phyloP scores from a whole-genome alignment of 352 stramenopile genomes.

The Globisporangium nodosum region DNA sequence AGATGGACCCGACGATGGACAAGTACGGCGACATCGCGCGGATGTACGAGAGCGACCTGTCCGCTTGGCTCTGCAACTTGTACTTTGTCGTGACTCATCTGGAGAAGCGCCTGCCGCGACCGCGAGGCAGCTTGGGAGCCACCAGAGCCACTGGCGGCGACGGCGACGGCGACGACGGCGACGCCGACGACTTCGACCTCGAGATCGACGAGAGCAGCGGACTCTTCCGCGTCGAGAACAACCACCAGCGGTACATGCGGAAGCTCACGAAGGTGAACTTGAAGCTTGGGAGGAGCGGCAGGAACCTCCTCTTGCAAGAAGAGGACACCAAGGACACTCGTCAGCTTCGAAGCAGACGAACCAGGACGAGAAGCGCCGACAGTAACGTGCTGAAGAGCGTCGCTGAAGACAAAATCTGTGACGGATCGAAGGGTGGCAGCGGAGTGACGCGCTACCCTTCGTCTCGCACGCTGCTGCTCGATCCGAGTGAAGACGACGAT shows the following conservation, averaged over 20 bases:
- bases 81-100: conserved; percentile 74
- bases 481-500: conserved; percentile 9
- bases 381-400: not conserved
- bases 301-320: conserved; percentile 1
- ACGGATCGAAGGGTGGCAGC: not conserved
- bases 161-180: not conserved
- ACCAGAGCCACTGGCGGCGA: not conserved
- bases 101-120: conserved; percentile 21
- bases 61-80: conserved; percentile 86
- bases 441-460: conserved; percentile 19
- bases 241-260: conserved; percentile 35
- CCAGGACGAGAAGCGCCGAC: not conserved
- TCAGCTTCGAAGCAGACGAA: not conserved
- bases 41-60: conserved; percentile 63
- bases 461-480: conserved; percentile 17
- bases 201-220: conserved; percentile 47
- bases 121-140: not conserved
- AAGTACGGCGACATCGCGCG: conserved; percentile 69
- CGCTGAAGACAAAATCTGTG: conserved; percentile 2
- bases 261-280: conserved; percentile 21
- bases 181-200: conserved; percentile 26
- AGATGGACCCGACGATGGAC: conserved; percentile 78
- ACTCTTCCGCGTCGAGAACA: conserved; percentile 31
- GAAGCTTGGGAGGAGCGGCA: not conserved
- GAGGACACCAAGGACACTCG: not conserved